Conservation (phyloP, 2,329 filamentous ascomycete species). For the Fusarium papillatum region DNA sequence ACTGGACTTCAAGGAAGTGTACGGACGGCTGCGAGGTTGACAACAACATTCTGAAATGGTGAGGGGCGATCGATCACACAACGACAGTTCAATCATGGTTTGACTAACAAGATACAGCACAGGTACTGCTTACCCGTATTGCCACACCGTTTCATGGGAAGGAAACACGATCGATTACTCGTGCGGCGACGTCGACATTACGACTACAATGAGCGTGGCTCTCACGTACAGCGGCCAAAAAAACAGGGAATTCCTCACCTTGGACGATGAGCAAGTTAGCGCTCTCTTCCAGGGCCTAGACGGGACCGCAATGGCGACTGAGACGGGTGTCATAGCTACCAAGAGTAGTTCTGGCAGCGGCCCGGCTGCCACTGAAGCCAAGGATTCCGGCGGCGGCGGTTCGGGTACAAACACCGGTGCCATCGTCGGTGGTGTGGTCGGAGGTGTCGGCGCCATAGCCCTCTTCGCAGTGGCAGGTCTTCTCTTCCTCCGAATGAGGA, state of each 20-base stretch:
- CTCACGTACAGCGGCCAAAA: constrained; percentile 19
- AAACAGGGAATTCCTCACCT: constrained; percentile 1
- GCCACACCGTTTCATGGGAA: constrained; percentile 19
- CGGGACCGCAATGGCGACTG: not conserved
- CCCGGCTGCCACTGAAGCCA: not conserved
- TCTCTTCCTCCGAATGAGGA: constrained; percentile 15
- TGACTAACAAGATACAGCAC: constrained; percentile 8
- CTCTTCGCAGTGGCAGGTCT: not conserved
- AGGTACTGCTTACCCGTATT: constrained; percentile 2
- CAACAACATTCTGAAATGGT: constrained; percentile 25
- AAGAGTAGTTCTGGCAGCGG: not conserved
- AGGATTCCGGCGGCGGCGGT: not conserved
- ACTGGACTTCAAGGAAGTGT: constrained; percentile 25
- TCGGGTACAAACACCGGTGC: constrained; percentile 11
- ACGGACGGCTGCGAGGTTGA: constrained; percentile 25
- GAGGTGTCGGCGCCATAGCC: constrained; percentile 8
- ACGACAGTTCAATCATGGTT: no score
- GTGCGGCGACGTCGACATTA: constrained; percentile 25
- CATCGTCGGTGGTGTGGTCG: constrained; percentile 25
- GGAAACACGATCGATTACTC: constrained; percentile 21
- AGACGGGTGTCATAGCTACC: not conserved
- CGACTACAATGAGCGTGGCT: constrained; percentile 20
- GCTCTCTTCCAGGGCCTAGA: not conserved
- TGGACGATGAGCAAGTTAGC: constrained; percentile 8
- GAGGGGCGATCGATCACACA: not conserved